Conservation (phyloP, 148 eudicot genomes). For the Rhododendron simsii region DNA sequence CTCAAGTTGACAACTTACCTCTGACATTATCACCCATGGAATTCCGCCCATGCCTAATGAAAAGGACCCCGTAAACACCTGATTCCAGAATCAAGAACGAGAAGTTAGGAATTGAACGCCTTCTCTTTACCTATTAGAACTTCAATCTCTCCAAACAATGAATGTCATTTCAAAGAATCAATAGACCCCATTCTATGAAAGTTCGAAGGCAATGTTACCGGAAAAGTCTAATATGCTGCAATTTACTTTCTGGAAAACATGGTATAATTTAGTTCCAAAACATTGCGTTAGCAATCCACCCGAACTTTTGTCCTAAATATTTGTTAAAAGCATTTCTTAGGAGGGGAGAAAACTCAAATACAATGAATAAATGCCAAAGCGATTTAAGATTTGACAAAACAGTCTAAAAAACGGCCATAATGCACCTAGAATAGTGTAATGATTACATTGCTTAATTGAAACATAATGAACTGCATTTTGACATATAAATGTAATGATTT, state of each 20-base stretch:
- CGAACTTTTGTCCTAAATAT: not conserved
- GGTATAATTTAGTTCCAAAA: not conserved
- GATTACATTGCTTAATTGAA: not conserved
- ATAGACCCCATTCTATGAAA: not conserved
- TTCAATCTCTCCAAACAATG: not conserved
- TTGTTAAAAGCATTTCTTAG: not conserved
- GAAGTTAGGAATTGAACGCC: not conserved
- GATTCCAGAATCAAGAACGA: constrained; percentile 13
- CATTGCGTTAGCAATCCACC: not conserved
- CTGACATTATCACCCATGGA: constrained; percentile 96
- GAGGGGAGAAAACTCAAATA: not conserved
- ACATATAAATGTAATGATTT: not conserved
- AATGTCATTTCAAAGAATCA: not conserved
- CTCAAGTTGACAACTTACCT: constrained; percentile 41
- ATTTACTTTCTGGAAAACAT: not conserved
- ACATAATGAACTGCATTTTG: not conserved
- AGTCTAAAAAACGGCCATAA: not conserved
- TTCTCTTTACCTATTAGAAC: too few species aligned
- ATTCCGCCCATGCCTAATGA: constrained; percentile 88
- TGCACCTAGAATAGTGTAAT: not conserved
- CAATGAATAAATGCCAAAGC: not conserved
- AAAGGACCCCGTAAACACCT: constrained; percentile 67
- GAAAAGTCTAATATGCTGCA: not conserved
- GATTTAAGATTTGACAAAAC: not conserved
- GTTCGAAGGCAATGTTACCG: not conserved